These are phyloP conservation scores for Multifurca ochricompacta DNA, from an alignment of 768 basidiomycete genomes.

Conservation along the genomic window DNA sequence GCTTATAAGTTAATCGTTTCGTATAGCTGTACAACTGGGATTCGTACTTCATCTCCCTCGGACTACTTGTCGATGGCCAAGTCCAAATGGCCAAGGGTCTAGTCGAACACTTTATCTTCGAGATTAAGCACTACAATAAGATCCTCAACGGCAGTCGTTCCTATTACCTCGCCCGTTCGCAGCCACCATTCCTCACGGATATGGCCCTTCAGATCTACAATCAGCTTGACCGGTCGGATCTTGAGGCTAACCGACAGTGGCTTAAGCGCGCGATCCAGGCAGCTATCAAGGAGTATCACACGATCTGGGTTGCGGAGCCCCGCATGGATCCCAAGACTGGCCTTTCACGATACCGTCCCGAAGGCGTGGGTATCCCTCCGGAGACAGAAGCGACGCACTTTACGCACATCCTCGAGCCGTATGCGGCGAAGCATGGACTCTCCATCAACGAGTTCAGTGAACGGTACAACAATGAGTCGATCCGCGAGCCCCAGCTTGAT, in stretches of 20 bases:
- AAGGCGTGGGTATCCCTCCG: conserved; percentile 91
- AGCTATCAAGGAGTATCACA: conserved; percentile 98
- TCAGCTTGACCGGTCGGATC: conserved; percentile 81
- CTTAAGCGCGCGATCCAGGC: conserved; percentile 94
- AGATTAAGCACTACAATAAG: conserved; percentile 97
- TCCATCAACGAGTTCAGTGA: conserved; percentile 96
- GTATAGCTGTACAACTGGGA: conserved; percentile 88
- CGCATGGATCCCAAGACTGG: conserved; percentile 93
- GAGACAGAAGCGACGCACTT: conserved; percentile 99
- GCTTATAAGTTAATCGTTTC: background rate
- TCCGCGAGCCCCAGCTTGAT: conserved; percentile 84
- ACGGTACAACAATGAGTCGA: conserved; percentile 78
- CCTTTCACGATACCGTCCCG: conserved; percentile 89
- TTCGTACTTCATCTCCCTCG: conserved; percentile 90
- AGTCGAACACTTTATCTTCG: conserved; percentile 98
- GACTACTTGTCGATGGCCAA: conserved; percentile 90
- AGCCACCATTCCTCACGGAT: conserved; percentile 98
- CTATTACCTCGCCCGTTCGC: conserved; percentile 91
- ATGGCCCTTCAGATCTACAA: conserved; percentile 98
- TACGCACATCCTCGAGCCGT: conserved; percentile 95
- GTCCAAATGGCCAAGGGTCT: conserved; percentile 94
- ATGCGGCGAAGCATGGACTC: conserved; percentile 83
- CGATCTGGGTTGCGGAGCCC: conserved; percentile 92
- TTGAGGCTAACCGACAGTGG: conserved; percentile 79
- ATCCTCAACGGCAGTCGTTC: conserved; percentile 94